A percentile compares a stretch with the other conserved stretches of the same genome.
Conservation (phyloP, 164 flowering plant genomes). For the Vitis rotundifolia region DNA sequence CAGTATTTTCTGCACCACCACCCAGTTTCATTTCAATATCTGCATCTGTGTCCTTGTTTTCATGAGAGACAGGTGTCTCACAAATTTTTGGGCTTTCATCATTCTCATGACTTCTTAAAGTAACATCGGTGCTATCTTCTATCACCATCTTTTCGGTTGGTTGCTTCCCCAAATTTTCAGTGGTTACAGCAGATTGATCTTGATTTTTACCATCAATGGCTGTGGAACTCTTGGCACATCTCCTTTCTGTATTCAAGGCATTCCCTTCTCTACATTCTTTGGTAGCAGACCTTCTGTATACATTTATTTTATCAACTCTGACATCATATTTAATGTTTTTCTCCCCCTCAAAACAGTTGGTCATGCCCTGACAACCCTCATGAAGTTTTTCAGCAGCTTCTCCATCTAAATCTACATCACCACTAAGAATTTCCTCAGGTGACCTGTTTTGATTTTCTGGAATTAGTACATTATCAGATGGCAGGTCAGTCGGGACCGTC, state of each 20-base stretch:
- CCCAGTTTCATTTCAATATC: slow-evolving; percentile 18
- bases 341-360: slow-evolving; percentile 18
- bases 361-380: slow-evolving; percentile 17
- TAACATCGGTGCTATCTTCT: slow-evolving; percentile 21
- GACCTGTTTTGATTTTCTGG: slow-evolving; percentile 28
- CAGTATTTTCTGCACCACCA: slow-evolving; percentile 18
- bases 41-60: slow-evolving; percentile 18
- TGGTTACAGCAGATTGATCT: slow-evolving; percentile 27
- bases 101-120: slow-evolving; percentile 15
- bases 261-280: slow-evolving; percentile 39
- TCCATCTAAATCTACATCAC: slow-evolving; percentile 29
- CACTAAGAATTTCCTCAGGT: slow-evolving; percentile 26
- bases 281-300: slow-evolving; percentile 36
- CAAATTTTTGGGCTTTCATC: slow-evolving; percentile 15
- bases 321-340: slow-evolving; percentile 22
- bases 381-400: slow-evolving; percentile 25
- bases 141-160: slow-evolving; percentile 19
- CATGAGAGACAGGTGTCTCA: slow-evolving; percentile 21
- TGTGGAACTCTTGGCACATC: slow-evolving; percentile 15
- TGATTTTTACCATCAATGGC: slow-evolving; percentile 16
- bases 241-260: slow-evolving; percentile 21
- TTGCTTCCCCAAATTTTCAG: slow-evolving; percentile 22
- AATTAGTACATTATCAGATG: slow-evolving; percentile 28
- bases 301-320: slow-evolving; percentile 34
- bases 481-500: slow-evolving; percentile 19